Evolutionary conservation across 495 filamentous ascomycete species (phyloP).

Genomic region (Alectoria sarmentosa): DNA sequence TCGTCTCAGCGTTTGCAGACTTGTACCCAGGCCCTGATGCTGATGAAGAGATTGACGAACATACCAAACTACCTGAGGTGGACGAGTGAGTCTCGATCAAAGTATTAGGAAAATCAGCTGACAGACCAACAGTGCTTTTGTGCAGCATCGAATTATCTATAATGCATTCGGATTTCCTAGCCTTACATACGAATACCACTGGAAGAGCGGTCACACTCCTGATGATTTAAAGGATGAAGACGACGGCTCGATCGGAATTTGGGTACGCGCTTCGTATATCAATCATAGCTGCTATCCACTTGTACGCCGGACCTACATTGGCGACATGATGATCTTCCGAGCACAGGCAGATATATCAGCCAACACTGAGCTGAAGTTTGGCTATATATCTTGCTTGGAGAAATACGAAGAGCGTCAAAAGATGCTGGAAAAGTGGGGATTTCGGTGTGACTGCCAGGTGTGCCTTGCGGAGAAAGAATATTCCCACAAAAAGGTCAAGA

Average conservation of each 20-base stretch:
- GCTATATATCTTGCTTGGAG: conserved; percentile 32
- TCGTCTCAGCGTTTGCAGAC: conserved; percentile 33
- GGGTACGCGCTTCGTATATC: conserved; percentile 47
- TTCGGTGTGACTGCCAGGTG: conserved; percentile 41
- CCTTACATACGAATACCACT: conserved; percentile 12
- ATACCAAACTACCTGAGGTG: conserved; percentile 41
- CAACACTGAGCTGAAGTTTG: conserved; percentile 44
- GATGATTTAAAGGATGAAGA: conserved; percentile 11
- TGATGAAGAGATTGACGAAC: conserved; percentile 27
- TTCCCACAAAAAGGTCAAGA: background rate
- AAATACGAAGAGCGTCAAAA: conserved; percentile 18
- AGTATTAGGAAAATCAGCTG: background rate
- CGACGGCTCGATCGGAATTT: conserved; percentile 38
- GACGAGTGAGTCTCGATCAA: conserved; percentile 37
- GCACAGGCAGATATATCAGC: conserved; percentile 39
- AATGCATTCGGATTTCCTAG: conserved; percentile 46
- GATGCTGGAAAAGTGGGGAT: conserved; percentile 37
- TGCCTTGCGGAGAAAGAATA: conserved; percentile 27
- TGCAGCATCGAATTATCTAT: conserved; percentile 38
- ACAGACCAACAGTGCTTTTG: conserved; percentile 31
- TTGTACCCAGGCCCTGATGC: conserved; percentile 40
- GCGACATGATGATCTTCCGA: conserved; percentile 54
- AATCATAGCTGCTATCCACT: conserved; percentile 51
- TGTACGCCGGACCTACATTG: conserved; percentile 43
- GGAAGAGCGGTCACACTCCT: background rate